Base-by-base conservation (phyloP, 768 basidiomycete species). In the Lactarius hengduanensis region DNA sequence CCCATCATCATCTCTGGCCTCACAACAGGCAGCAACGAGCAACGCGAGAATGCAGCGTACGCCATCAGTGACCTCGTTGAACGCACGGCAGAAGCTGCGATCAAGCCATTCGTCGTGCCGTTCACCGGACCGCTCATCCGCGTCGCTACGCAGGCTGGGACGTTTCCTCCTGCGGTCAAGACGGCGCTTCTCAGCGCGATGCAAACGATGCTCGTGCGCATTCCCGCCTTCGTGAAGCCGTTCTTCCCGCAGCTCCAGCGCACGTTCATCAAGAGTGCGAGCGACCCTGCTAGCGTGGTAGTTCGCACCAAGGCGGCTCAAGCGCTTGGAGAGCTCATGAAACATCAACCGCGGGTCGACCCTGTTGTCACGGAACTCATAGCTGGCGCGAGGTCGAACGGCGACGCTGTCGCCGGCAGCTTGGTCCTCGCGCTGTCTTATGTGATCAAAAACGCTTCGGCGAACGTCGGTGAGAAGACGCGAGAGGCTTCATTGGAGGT, bases 241-340 rank as follows among this genome's bases (percentile, higher is more conserved):
- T 98, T 98, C 88, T 98, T 98, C 84, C 97, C 96, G 2, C 97
- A 98, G 72, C 78, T 98, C 40, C 96, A 98, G 73, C 86, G 96
- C 40, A 98, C 95, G 0, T 98, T 98, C 73, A 91, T 97, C 74
- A 98, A 98, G 79, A 91, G 94, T 54, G 83, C 90, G 2, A 85
- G 89, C 64, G 96, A 98, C 74, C 76, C 89, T 9, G 82, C 89
- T 2, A 93, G 91, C 68, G 78, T 84, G 0, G 84, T 86, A 18
- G 93, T 98, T 30, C 86, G 96, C 60, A 87, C 81, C 66, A 86
- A 86, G 61, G 95, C 94, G 0, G 94, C 88, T 0, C 83, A 88
- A 47, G 96, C 92, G 13, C 82, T 98, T 1, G 96, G 96, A 15
- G 83, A 87, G 4, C 80, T 99, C 73, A 97, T 98, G 94, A 85